These are phyloP conservation scores for Hypoxylon sp. DNA, from an alignment of 2,329 filamentous ascomycete species.

Conservation along the genomic window DNA sequence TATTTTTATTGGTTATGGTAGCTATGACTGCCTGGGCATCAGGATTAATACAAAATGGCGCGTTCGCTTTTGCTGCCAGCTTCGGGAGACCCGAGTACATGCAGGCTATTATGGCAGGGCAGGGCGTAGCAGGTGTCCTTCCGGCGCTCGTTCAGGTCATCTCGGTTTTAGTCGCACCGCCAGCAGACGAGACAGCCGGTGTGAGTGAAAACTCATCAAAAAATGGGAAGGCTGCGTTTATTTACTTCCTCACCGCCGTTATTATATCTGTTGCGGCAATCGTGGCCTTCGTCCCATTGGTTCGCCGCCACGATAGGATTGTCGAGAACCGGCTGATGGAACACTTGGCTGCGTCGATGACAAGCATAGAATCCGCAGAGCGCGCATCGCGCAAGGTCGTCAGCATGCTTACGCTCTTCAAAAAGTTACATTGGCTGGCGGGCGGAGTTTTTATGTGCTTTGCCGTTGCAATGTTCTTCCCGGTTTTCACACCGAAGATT, in stretches of 20 bases:
- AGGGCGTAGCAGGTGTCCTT: conserved; percentile 90
- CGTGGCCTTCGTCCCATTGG: conserved; percentile 79
- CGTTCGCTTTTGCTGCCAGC: conserved; percentile 89
- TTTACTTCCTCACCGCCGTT: conserved; percentile 92
- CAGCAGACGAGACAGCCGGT: conserved; percentile 53
- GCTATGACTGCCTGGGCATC: conserved; percentile 82
- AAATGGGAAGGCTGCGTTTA: conserved; percentile 78
- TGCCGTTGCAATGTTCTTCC: conserved; percentile 90
- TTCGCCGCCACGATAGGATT: conserved; percentile 69
- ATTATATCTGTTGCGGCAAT: conserved; percentile 78
- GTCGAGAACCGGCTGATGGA: conserved; percentile 63
- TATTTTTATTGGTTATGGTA: conserved; percentile 85
- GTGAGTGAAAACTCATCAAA: conserved; percentile 44
- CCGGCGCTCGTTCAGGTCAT: conserved; percentile 86
- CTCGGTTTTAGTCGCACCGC: conserved; percentile 76
- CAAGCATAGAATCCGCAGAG: conserved; percentile 66
- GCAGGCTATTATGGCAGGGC: conserved; percentile 95
- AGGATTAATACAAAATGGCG: conserved; percentile 90
- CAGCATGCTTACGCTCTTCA: conserved; percentile 73
- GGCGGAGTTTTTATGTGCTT: conserved; percentile 86
- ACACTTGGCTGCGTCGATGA: conserved; percentile 63
- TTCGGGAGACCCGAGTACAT: conserved; percentile 91
- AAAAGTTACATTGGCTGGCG: conserved; percentile 83
- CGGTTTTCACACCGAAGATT: conserved; percentile 85
- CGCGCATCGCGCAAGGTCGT: conserved; percentile 63